These are phyloP conservation scores for Venturia pyrina DNA, from an alignment of 2,329 filamentous ascomycete genomes.

Conservation along the genomic window DNA sequence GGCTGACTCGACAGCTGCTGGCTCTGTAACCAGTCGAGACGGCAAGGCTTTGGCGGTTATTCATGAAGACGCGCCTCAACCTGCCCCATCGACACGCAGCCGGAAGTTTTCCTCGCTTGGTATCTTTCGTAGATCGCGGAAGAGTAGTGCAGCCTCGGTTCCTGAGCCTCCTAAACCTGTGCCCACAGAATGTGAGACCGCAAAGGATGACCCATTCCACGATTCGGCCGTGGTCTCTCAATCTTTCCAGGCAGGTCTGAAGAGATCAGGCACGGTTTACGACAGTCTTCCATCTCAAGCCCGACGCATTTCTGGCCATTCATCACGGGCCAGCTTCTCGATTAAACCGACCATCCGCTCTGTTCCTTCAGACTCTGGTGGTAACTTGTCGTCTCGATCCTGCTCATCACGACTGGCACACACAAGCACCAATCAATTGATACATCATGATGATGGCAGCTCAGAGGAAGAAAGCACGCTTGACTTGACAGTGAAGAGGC, in stretches of 20 bases:
- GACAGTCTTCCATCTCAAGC: slow-evolving; percentile 3
- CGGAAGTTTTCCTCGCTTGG: background rate
- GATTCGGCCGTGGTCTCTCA: background rate
- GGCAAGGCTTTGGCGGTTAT: background rate
- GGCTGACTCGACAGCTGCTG: slow-evolving; percentile 53
- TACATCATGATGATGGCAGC: slow-evolving; percentile 1
- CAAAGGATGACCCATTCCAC: background rate
- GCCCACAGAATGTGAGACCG: background rate
- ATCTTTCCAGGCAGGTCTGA: background rate
- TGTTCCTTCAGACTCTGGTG: slow-evolving; percentile 21
- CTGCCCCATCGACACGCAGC: background rate
- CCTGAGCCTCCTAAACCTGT: background rate
- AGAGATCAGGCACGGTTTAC: background rate
- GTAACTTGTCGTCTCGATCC: background rate
- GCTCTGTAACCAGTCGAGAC: slow-evolving; percentile 24
- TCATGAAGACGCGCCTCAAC: slow-evolving; percentile 1
- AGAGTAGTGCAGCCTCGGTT: background rate
- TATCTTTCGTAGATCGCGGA: background rate
- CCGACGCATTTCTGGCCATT: slow-evolving; percentile 1
- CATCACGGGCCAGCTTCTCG: background rate
- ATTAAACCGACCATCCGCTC: slow-evolving; percentile 25
- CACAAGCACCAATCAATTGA: background rate
- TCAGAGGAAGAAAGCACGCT: background rate
- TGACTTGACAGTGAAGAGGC: background rate
- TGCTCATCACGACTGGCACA: background rate